Percentiles rank a stretch among this genome's conserved stretches.
Evolutionary conservation across 805 yeast species (phyloP).

Genomic region (Ogataea trehaloabstinens): DNA sequence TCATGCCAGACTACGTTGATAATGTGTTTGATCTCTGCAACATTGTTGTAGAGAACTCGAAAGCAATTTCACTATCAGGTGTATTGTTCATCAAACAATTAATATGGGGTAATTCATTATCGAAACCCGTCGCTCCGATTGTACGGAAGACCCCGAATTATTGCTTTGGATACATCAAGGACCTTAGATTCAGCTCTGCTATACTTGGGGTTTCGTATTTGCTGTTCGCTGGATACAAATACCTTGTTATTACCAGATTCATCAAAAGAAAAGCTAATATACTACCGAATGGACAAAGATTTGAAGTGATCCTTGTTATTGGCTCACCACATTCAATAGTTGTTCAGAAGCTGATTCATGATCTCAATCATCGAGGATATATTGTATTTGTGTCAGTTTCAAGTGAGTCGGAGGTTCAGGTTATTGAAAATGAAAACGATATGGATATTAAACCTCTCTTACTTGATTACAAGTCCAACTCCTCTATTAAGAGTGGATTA

Average conservation of each 20-base stretch:
- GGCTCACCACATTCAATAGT: conserved; percentile 79
- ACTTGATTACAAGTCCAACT: conserved; percentile 43
- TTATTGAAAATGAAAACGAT: conserved; percentile 57
- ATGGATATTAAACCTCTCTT: conserved; percentile 68
- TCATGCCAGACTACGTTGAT: conserved; percentile 23
- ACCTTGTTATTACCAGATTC: conserved; percentile 1
- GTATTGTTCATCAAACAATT: conserved; percentile 2
- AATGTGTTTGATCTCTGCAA: conserved; percentile 17
- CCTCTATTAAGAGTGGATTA: conserved; percentile 47
- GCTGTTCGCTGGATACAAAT: conserved; percentile 3
- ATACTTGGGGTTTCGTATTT: conserved; percentile 6
- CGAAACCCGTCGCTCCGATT: conserved; percentile 7
- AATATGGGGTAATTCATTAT: conserved; percentile 2
- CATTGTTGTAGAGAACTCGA: conserved; percentile 7
- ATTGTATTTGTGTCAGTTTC: conserved; percentile 75
- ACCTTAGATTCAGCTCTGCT: conserved; percentile 2
- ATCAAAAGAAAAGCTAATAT: conserved; percentile 53
- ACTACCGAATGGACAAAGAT: conserved; percentile 67
- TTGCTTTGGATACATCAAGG: conserved; percentile 1
- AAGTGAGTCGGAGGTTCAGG: conserved; percentile 55
- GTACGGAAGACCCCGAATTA: background rate
- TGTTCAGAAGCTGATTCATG: conserved; percentile 66
- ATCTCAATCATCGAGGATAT: conserved; percentile 75
- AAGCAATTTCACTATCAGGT: conserved; percentile 5
- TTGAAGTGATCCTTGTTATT: conserved; percentile 69